Conservation (phyloP, 2,329 filamentous ascomycete genomes). For the Grosmannia huntii region DNA sequence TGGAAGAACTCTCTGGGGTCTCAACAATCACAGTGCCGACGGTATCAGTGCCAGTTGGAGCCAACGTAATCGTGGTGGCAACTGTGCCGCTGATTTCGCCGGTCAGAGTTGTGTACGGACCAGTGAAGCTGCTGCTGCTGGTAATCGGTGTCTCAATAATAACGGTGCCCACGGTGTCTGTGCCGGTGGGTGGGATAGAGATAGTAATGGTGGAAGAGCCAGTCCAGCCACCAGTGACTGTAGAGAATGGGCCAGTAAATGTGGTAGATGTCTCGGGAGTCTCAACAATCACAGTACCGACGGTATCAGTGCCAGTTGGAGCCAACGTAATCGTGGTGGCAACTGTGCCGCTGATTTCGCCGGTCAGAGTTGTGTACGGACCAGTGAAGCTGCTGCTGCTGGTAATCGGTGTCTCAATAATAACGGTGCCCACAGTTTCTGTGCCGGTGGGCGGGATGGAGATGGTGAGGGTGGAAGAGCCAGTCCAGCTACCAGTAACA, state of each 20-base stretch:
- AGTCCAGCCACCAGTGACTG: conserved; percentile 6
- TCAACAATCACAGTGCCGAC: conserved; percentile 10
- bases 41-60: not conserved
- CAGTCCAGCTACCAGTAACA: conserved; percentile 6
- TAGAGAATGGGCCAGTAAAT: conserved; percentile 7
- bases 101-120: conserved; percentile 11
- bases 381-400: conserved; percentile 7
- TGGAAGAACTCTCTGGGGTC: not conserved
- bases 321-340: conserved; percentile 9
- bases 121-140: not conserved
- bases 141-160: conserved; percentile 4
- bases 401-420: conserved; percentile 2
- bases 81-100: conserved; percentile 8
- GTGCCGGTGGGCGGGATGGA: conserved; percentile 6
- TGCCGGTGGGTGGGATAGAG: conserved; percentile 5
- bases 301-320: conserved; percentile 3
- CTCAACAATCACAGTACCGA: conserved; percentile 11
- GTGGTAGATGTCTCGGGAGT: not conserved
- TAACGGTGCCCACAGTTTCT: conserved; percentile 7
- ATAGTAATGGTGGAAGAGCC: conserved; percentile 4
- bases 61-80: conserved; percentile 1
- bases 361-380: conserved; percentile 12
- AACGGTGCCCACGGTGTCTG: conserved; percentile 7
- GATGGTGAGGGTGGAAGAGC: conserved; percentile 2
- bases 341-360: conserved; percentile 7